Conservation (phyloP, 2,329 filamentous ascomycete species). For the Fusarium sarcochroum region DNA sequence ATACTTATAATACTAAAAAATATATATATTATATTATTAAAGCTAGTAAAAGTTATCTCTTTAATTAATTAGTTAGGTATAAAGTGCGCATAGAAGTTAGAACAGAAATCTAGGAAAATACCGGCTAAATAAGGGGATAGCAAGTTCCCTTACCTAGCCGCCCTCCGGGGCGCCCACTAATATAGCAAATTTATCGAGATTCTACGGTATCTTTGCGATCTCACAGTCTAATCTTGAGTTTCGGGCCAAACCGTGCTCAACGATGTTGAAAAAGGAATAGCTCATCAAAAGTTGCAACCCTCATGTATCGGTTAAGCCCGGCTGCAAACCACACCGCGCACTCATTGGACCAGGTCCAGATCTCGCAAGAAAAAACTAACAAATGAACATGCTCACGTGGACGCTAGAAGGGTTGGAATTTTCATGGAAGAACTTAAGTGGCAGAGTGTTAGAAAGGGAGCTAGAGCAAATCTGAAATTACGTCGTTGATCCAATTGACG, state of each 20-base stretch:
- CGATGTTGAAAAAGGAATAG: conserved; percentile 13
- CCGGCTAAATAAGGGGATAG: too few species aligned
- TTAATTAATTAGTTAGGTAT: too few species aligned
- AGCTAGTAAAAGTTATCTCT: too few species aligned
- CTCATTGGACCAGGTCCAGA: neutral
- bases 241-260: conserved; percentile 1
- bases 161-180: too few species aligned
- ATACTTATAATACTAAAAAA: too few species aligned
- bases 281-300: conserved; percentile 6
- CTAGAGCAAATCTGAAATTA: conserved; percentile 1
- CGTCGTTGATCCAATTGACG: neutral
- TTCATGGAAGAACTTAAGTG: conserved; percentile 5
- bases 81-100: too few species aligned
- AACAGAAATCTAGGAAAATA: too few species aligned
- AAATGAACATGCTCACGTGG: neutral
- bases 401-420: conserved; percentile 24
- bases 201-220: too few species aligned
- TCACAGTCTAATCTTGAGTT: neutral
- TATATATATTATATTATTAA: too few species aligned
- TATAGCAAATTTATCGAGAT: too few species aligned
- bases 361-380: conserved; percentile 5
- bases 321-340: neutral
- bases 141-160: too few species aligned
- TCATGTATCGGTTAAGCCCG: conserved; percentile 31
- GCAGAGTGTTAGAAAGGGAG: neutral